Conservation (phyloP, 225 moss, liverwort and hornwort genomes). For the Pseudisothecium myosuroides region DNA sequence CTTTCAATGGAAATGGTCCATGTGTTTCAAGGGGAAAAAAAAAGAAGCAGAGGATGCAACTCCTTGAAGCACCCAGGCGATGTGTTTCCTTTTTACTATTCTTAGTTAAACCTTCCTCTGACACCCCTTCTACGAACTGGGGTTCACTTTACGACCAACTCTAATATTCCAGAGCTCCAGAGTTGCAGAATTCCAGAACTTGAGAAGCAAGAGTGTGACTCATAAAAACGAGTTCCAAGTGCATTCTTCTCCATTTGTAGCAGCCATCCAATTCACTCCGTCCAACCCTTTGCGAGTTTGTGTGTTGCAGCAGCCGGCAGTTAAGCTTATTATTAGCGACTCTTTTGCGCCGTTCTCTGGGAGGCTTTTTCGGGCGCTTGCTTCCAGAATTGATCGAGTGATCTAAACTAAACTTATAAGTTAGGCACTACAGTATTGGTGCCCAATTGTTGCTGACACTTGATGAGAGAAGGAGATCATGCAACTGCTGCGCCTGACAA, state of each 20-base stretch:
- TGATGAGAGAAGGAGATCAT: not conserved
- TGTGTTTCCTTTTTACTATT: too few relatives aligned
- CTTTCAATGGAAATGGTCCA: too few relatives aligned
- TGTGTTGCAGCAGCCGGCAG: not conserved
- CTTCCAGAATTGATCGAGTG: not conserved
- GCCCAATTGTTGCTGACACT: not conserved
- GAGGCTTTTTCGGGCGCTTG: not conserved
- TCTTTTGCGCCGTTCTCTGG: not conserved
- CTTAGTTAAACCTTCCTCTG: too few relatives aligned
- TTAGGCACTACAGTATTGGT: not conserved
- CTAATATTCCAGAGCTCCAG: not conserved
- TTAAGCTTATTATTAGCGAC: not conserved
- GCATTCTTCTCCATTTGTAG: not conserved
- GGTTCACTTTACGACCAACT: too few relatives aligned
- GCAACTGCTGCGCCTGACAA: not conserved
- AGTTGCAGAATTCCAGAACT: not conserved
- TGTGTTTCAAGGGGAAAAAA: too few relatives aligned
- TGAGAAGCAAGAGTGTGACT: too few relatives aligned
- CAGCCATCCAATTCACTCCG: not conserved
- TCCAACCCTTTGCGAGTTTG: too few relatives aligned
- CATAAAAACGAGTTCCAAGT: not conserved
- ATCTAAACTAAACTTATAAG: not conserved
- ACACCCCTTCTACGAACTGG: too few relatives aligned
- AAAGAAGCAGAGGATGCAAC: too few relatives aligned
- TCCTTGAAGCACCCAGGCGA: not conserved